A percentile compares a stretch with the other conserved stretches of the same genome.
Evolutionary conservation across 2,329 filamentous ascomycete species (phyloP).

Genomic region (Calcarisporium arbuscula): DNA sequence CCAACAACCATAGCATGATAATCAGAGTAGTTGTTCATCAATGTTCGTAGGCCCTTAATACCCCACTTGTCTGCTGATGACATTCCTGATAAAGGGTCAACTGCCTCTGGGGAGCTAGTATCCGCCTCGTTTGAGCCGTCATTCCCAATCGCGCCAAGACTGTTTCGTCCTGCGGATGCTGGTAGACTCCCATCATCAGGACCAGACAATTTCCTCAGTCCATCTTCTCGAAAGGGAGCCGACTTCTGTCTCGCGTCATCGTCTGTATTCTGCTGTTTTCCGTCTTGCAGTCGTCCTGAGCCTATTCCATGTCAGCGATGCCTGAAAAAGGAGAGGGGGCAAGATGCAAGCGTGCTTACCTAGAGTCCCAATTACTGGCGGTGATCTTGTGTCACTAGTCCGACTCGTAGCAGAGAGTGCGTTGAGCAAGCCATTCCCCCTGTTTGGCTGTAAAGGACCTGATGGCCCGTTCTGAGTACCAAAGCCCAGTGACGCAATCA

Average conservation of each 20-base stretch:
- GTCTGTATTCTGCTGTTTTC: conserved; percentile 30
- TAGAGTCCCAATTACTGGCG: conserved; percentile 33
- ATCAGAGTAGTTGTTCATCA: conserved; percentile 59
- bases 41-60: conserved; percentile 54
- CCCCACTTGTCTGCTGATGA: conserved; percentile 58
- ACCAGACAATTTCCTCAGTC: conserved; percentile 25
- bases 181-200: conserved; percentile 26
- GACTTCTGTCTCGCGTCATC: conserved; percentile 42
- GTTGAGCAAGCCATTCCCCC: conserved; percentile 57
- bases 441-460: conserved; percentile 30
- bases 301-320: conserved; percentile 13
- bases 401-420: conserved; percentile 56
- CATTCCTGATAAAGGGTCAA: conserved; percentile 57
- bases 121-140: conserved; percentile 38
- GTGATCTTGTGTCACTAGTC: conserved; percentile 41
- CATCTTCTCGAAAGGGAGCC: conserved; percentile 37
- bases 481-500: conserved; percentile 51
- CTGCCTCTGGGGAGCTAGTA: conserved; percentile 30
- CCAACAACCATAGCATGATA: conserved; percentile 56
- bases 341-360: conserved; percentile 3
- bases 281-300: conserved; percentile 36
- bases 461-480: conserved; percentile 37
- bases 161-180: conserved; percentile 30
- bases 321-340: background rate
- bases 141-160: conserved; percentile 41